phyloP scores from a whole-genome alignment of 2,329 filamentous ascomycete genomes.

The Phialophora chinensis region DNA sequence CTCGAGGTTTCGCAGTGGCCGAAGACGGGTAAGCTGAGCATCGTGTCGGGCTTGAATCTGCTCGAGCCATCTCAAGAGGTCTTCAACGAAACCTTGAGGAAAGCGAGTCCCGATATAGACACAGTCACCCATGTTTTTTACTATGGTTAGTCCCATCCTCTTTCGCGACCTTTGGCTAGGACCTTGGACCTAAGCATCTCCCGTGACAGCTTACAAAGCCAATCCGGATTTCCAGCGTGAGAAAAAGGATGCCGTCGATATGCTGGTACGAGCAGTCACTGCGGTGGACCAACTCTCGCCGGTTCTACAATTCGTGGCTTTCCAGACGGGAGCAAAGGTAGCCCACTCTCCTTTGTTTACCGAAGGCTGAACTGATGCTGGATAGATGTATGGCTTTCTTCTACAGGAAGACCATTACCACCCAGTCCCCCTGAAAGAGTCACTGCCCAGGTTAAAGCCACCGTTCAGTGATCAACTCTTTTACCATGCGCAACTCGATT shows the following conservation, averaged over 20 bases:
- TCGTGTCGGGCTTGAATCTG: background rate
- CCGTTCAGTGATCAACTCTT: slow-evolving; percentile 43
- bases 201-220: background rate
- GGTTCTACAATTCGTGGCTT: background rate
- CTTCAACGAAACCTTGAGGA: background rate
- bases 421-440: slow-evolving; percentile 43
- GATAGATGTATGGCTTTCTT: background rate
- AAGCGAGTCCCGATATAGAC: background rate
- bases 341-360: too few species aligned
- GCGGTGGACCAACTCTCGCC: background rate
- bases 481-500: slow-evolving; percentile 42
- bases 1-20: background rate
- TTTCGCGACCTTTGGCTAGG: too few species aligned
- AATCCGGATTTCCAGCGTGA: background rate
- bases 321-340: background rate
- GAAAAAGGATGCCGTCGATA: background rate
- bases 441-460: slow-evolving; percentile 42
- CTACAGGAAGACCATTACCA: slow-evolving; percentile 24
- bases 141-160: background rate
- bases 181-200: background rate
- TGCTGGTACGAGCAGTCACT: background rate
- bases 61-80: background rate
- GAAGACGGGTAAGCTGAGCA: background rate
- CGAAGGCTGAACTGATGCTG: background rate
- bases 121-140: background rate